Evolutionary conservation across 2,329 filamentous ascomycete genomes (phyloP), one percentile per base, ranked within the genome.

Genomic region (Juglanconis juglandina): DNA sequence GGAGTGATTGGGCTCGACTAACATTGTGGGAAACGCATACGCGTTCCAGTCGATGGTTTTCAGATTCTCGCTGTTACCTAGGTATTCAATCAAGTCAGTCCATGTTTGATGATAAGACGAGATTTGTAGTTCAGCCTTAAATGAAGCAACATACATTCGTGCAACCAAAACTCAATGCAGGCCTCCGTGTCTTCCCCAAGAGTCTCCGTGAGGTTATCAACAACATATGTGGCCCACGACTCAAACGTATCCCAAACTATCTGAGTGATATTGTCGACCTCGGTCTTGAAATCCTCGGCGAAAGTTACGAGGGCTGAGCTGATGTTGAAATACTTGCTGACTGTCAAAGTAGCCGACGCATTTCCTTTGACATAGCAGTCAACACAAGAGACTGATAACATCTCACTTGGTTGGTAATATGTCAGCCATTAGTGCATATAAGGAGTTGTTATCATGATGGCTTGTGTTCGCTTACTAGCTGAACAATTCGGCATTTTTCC

Each of bases 361-460:
- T 65, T 68, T 48, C 79, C 81, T 59, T 79, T 79, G 58, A 83
- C 68, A 66, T 84, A 84, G 65, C 82, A 84, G 4, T 70, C 78
- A 4, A 70, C 73, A 66, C 81, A 83, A 10, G 72, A 71, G 39
- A 81, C 74, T 53, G 79, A 71, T n/a, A 81, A 65, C 30, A 47
- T 39, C 10, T 17, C 46, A 51, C 56, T 63, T 11, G n/a, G 5
- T 47, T 13, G 9, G 42, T 14, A 33, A 63, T 17, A 63, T 17
- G 30, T 17, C 53, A n/a, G 11, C 2, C 6, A 51, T 11, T 8
- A 50, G 41, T 59, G 50, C 1, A 7, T 14, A 32, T 2, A 33
- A 7, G 1, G 5, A 11, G 2, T 6, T 42, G 30, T 66, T 56
- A 51, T 62, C 42, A 60, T 32, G 35, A 0, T 10, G 9, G 6